Evolutionary conservation across 2,329 filamentous ascomycete species (phyloP).

Genomic region (Colletotrichum scovillei): DNA sequence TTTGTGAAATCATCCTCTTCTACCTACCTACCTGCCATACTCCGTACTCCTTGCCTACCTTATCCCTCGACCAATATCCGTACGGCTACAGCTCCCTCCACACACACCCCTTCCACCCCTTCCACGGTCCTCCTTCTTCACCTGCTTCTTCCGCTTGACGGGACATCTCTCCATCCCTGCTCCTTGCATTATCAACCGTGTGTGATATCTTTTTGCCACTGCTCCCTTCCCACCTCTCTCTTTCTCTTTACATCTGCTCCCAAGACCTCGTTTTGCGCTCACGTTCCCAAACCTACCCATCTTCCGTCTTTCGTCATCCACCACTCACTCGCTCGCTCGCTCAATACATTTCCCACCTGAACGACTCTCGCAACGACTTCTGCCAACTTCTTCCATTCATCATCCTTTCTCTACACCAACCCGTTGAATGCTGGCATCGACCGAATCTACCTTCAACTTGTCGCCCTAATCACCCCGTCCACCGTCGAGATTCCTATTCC

Average conservation of each 20-base stretch:
- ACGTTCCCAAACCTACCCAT: neutral
- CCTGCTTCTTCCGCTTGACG: neutral
- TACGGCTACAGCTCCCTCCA: neutral
- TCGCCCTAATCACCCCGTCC: conserved; percentile 3
- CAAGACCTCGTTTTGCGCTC: neutral
- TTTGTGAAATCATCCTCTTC: conserved; percentile 22
- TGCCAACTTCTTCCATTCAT: neutral
- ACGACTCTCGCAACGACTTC: conserved; percentile 8
- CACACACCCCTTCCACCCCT: conserved; percentile 5
- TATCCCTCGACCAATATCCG: conserved; percentile 5
- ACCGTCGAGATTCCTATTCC: neutral
- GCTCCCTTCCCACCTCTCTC: neutral
- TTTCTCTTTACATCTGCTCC: neutral
- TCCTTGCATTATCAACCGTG: conserved; percentile 31
- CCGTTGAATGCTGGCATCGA: conserved; percentile 34
- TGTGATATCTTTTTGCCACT: conserved; percentile 28
- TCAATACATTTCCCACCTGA: neutral
- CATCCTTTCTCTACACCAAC: neutral
- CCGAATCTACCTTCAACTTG: conserved; percentile 5
- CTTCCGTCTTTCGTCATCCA: neutral
- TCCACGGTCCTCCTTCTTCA: neutral
- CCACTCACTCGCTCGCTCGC: neutral
- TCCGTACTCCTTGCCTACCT: too few relatives aligned
- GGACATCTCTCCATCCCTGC: conserved; percentile 10
- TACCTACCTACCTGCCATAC: too few relatives aligned